phyloP scores from a whole-genome alignment of 169 alveolate species.

The Theileria sp. region DNA sequence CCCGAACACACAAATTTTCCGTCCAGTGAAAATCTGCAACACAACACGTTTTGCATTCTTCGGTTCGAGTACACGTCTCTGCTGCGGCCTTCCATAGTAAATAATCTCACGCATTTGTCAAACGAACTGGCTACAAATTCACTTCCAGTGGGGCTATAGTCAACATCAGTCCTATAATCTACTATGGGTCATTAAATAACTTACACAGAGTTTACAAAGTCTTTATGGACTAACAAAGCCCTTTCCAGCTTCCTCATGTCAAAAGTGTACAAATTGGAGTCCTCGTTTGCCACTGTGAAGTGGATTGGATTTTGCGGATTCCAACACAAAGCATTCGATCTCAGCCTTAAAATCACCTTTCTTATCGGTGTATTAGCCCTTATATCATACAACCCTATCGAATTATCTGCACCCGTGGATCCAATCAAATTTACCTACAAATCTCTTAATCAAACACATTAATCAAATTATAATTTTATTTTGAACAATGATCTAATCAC shows the following conservation, averaged over 20 bases:
- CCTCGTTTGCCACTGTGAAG: slow-evolving; percentile 97
- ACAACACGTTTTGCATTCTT: slow-evolving; percentile 93
- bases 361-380: slow-evolving; percentile 88
- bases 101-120: slow-evolving; percentile 95
- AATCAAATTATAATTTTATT: slow-evolving; percentile 12
- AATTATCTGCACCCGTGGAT: slow-evolving; percentile 88
- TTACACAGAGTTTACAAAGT: slow-evolving; percentile 87
- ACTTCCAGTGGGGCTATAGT: slow-evolving; percentile 94
- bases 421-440: slow-evolving; percentile 71
- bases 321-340: slow-evolving; percentile 94
- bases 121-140: slow-evolving; percentile 96
- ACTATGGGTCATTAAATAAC: background rate
- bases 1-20: slow-evolving; percentile 93
- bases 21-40: slow-evolving; percentile 91
- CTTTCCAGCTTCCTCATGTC: slow-evolving; percentile 93
- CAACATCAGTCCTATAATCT: slow-evolving; percentile 84
- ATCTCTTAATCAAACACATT: background rate
- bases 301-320: slow-evolving; percentile 96
- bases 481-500: background rate
- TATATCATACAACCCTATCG: slow-evolving; percentile 84
- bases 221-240: slow-evolving; percentile 92
- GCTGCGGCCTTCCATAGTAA: slow-evolving; percentile 87
- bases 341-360: slow-evolving; percentile 84
- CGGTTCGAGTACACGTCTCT: slow-evolving; percentile 95
- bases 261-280: slow-evolving; percentile 94